Conservation (phyloP, 1,139 yeast species). For the Blastobotrys indianensis region DNA sequence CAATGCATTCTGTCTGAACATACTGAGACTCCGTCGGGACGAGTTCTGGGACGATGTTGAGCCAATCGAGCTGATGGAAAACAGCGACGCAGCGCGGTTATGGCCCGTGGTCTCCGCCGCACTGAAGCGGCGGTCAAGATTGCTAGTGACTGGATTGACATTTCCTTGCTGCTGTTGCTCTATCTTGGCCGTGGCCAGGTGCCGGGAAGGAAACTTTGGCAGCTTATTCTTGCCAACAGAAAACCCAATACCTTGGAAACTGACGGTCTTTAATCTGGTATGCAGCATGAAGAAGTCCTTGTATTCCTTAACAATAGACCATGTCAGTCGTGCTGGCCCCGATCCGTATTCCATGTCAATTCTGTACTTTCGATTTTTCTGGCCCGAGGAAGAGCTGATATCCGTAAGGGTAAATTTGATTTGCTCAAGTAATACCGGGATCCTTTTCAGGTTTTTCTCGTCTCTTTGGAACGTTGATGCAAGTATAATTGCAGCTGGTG, state of each 20-base stretch:
- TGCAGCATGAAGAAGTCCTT: conserved; percentile 68
- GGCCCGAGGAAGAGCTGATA: conserved; percentile 36
- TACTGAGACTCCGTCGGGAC: conserved; percentile 8
- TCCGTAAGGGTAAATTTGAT: conserved; percentile 61
- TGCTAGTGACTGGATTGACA: background rate
- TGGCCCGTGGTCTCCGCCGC: background rate
- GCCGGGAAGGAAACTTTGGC: conserved; percentile 31
- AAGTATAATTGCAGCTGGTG: conserved; percentile 71
- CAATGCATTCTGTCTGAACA: conserved; percentile 10
- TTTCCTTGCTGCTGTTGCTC: background rate
- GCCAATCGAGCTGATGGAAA: conserved; percentile 11
- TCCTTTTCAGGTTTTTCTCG: conserved; percentile 70
- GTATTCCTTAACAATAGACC: conserved; percentile 73
- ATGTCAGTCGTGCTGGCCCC: conserved; percentile 68
- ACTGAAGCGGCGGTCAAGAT: background rate
- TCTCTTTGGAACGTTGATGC: conserved; percentile 74
- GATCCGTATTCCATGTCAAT: conserved; percentile 84
- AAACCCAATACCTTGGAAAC: conserved; percentile 19
- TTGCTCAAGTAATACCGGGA: conserved; percentile 73
- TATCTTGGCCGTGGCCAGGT: conserved; percentile 8
- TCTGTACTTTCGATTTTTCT: conserved; percentile 51
- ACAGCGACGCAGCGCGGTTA: conserved; percentile 11
- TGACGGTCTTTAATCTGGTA: conserved; percentile 53
- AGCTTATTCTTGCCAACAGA: conserved; percentile 18
- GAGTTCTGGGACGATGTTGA: conserved; percentile 1